Conservation (phyloP, 345 rosid species). For the Salix viminalis region DNA sequence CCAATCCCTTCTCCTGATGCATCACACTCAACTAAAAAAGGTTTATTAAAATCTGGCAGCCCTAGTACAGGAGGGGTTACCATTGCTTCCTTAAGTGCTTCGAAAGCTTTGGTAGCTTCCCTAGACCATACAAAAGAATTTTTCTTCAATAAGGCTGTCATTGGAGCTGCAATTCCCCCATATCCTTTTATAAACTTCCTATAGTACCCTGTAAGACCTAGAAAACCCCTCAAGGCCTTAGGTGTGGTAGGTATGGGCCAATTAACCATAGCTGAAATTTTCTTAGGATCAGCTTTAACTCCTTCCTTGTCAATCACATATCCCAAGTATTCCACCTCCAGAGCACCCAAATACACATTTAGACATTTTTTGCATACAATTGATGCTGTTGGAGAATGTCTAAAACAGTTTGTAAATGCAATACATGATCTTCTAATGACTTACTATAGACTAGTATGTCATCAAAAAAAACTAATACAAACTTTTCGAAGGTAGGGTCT, state of each 20-base stretch:
- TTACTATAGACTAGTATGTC: background rate
- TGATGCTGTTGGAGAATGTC: background rate
- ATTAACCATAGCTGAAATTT: background rate
- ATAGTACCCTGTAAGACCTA: too few species aligned
- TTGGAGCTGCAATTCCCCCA: background rate
- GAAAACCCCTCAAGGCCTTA: background rate
- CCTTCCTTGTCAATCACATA: background rate
- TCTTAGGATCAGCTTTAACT: background rate
- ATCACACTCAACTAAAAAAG: too few species aligned
- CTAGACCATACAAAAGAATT: background rate
- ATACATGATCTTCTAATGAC: too few species aligned
- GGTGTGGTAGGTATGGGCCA: background rate
- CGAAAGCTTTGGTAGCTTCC: background rate
- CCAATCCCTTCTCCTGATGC: too few species aligned
- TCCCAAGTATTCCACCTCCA: background rate
- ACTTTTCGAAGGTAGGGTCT: background rate
- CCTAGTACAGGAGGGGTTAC: background rate
- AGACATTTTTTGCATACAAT: background rate
- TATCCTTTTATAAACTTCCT: background rate
- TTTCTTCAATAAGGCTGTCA: background rate
- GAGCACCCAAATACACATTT: background rate
- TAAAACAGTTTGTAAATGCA: background rate
- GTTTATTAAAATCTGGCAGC: background rate
- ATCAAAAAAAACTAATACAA: background rate
- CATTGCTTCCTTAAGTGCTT: background rate